Evolutionary conservation across 192 early-diverging fungal species (phyloP).

Genomic region (Linnemannia schmuckeri): DNA sequence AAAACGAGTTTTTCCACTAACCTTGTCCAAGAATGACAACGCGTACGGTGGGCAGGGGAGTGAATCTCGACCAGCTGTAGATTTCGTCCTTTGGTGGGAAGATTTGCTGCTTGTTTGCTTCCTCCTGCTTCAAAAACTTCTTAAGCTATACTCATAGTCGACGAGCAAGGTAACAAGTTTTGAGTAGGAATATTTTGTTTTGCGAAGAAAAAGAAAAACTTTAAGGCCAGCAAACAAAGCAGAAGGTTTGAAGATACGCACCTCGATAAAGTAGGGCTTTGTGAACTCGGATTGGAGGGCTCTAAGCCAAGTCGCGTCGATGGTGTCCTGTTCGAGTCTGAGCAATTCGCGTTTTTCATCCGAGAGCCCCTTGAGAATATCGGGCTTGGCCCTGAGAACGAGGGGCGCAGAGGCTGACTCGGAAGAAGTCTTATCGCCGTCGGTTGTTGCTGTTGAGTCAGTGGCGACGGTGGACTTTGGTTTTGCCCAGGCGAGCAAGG

Average conservation of each 20-base stretch:
- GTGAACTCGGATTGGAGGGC: conserved; percentile 69
- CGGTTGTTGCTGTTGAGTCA: not conserved
- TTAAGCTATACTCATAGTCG: conserved; percentile 69
- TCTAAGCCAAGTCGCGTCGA: conserved; percentile 81
- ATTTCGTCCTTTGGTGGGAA: conserved; percentile 82
- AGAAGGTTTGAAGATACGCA: conserved; percentile 22
- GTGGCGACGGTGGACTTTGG: conserved; percentile 15
- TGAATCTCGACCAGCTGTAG: conserved; percentile 88
- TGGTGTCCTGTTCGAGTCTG: conserved; percentile 74
- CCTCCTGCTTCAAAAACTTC: conserved; percentile 71
- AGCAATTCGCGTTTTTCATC: conserved; percentile 58
- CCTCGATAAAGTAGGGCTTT: conserved; percentile 73
- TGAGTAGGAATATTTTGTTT: too few species aligned
- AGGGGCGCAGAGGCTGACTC: not conserved
- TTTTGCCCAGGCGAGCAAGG: conserved; percentile 41
- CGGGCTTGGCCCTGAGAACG: conserved; percentile 20
- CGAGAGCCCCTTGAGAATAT: conserved; percentile 40
- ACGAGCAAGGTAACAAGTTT: too few species aligned
- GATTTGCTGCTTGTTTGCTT: conserved; percentile 62
- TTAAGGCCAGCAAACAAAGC: not conserved
- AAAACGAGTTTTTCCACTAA: conserved; percentile 14
- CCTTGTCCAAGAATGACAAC: conserved; percentile 97
- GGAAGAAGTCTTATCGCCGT: not conserved
- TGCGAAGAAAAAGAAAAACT: not conserved
- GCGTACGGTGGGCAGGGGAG: conserved; percentile 73